phyloP scores from a whole-genome alignment of 495 filamentous ascomycete genomes.

The Neurospora sp. region DNA sequence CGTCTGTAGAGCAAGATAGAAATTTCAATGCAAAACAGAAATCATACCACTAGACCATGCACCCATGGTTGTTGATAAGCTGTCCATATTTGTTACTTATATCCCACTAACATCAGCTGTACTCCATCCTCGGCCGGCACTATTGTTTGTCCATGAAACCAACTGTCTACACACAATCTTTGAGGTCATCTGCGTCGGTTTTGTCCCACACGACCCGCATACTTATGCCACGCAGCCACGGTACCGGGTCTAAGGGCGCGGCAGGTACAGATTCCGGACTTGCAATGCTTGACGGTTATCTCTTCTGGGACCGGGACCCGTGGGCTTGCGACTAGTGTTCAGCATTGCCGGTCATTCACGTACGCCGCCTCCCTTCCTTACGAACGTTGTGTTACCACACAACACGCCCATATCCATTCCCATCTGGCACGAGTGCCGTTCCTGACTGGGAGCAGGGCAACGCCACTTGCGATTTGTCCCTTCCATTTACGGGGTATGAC shows the following conservation, averaged over 20 bases:
- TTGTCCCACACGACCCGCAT: not conserved
- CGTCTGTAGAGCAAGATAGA: conserved; percentile 5
- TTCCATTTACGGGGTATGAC: not conserved
- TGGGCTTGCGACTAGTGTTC: not conserved
- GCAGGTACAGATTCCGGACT: not conserved
- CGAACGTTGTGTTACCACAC: not conserved
- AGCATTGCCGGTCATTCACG: not conserved
- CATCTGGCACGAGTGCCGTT: not conserved
- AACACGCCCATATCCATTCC: not conserved
- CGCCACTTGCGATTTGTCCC: not conserved
- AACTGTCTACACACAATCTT: not conserved
- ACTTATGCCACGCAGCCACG: not conserved
- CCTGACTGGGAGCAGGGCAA: not conserved
- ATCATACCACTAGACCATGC: conserved; percentile 8
- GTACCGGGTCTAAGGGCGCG: not conserved
- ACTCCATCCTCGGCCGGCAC: not conserved
- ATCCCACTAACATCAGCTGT: not conserved
- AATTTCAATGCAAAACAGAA: conserved; percentile 7
- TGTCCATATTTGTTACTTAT: not conserved
- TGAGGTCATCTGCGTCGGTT: not conserved
- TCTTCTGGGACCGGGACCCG: not conserved
- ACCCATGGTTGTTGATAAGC: not conserved
- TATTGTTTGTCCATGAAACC: not conserved
- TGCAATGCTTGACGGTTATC: not conserved
- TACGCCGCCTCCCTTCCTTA: not conserved